These are phyloP conservation scores for Terana coerulea DNA, from an alignment of 768 basidiomycete species.

Conservation along the genomic window DNA sequence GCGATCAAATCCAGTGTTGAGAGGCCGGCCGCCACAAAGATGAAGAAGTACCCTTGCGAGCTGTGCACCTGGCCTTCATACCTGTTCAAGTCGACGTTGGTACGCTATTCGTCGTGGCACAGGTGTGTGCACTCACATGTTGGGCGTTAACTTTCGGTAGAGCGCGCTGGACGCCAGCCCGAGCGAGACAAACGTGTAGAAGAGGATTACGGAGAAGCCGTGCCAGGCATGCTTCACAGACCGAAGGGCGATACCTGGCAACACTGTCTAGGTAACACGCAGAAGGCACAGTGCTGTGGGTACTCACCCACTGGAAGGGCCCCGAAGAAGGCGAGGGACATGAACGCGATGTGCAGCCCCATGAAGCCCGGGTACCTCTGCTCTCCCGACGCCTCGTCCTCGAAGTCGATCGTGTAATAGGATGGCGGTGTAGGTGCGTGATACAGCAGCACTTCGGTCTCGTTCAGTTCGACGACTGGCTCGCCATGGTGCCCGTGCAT, in stretches of 20 bases:
- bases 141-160: conserved; percentile 76
- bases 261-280: too few relatives aligned
- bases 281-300: conserved; percentile 10
- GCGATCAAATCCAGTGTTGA: conserved; percentile 53
- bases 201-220: conserved; percentile 51
- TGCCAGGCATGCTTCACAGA: conserved; percentile 70
- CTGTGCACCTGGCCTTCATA: conserved; percentile 64
- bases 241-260: conserved; percentile 72
- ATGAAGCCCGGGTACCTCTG: conserved; percentile 66
- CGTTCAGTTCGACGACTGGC: conserved; percentile 66
- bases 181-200: conserved; percentile 57
- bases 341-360: conserved; percentile 65
- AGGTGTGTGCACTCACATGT: conserved; percentile 62
- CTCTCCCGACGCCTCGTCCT: conserved; percentile 40
- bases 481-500: conserved; percentile 41
- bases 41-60: conserved; percentile 54
- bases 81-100: conserved; percentile 38
- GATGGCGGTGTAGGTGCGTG: conserved; percentile 75
- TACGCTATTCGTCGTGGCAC: neutral
- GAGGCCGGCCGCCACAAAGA: conserved; percentile 42
- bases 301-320: conserved; percentile 74
- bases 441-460: conserved; percentile 61
- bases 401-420: conserved; percentile 79
- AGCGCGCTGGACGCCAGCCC: conserved; percentile 66
- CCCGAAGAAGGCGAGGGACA: conserved; percentile 79